Percentiles rank a stretch among this genome's conserved stretches.
phyloP scores from a whole-genome alignment of 345 rosid genomes.

The Toxicodendron radicans region DNA sequence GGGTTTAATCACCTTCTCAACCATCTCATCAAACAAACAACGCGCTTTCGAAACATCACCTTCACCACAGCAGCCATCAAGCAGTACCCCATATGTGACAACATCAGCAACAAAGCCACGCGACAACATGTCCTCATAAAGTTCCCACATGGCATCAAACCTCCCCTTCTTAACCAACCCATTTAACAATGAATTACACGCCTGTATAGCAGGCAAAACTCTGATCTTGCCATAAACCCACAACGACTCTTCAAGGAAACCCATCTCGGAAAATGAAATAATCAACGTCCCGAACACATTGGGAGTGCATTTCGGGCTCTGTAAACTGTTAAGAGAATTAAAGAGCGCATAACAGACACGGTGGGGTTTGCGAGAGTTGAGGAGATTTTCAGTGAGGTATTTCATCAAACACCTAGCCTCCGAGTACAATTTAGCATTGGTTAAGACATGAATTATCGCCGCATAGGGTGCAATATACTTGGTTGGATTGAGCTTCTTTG shows the following conservation, averaged over 20 bases:
- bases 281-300: conserved; percentile 54
- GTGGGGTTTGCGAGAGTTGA: conserved; percentile 28
- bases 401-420: conserved; percentile 70
- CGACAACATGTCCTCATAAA: conserved; percentile 41
- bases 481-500: conserved; percentile 24
- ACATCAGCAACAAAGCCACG: conserved; percentile 57
- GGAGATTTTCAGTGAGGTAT: conserved; percentile 45
- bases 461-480: conserved; percentile 40
- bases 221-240: conserved; percentile 48
- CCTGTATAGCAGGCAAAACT: conserved; percentile 42
- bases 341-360: conserved; percentile 34
- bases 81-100: conserved; percentile 55
- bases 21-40: conserved; percentile 49
- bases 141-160: conserved; percentile 50
- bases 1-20: conserved; percentile 42
- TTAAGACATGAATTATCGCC: conserved; percentile 31
- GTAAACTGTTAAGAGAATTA: conserved; percentile 38
- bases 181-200: conserved; percentile 53
- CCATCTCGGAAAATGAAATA: conserved; percentile 53
- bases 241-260: conserved; percentile 58
- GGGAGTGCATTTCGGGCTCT: conserved; percentile 30
- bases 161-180: conserved; percentile 45
- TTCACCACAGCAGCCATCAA: conserved; percentile 55
- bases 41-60: conserved; percentile 42
- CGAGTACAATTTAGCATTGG: conserved; percentile 34